phyloP scores from a whole-genome alignment of 2,329 filamentous ascomycete genomes.

The Chaetomiaceae sp. region DNA sequence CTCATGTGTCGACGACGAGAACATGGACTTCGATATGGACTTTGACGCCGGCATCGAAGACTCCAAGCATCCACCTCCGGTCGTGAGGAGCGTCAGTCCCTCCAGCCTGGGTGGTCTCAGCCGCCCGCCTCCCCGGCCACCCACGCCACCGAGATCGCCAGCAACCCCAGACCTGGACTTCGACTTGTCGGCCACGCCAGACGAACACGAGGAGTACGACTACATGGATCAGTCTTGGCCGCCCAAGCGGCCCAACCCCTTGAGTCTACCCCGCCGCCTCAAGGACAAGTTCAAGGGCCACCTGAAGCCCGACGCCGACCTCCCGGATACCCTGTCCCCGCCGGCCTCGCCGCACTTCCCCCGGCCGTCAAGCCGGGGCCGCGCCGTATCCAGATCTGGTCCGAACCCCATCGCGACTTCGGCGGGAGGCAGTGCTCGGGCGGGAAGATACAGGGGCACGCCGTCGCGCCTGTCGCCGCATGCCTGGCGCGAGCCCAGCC shows the following conservation, averaged over 20 bases:
- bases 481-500: slow-evolving; percentile 55
- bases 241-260: slow-evolving; percentile 30
- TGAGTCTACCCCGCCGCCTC: slow-evolving; percentile 39
- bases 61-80: slow-evolving; percentile 39
- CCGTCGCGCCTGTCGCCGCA: slow-evolving; percentile 36
- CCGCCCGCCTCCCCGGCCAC: slow-evolving; percentile 37
- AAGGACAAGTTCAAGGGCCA: slow-evolving; percentile 34
- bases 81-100: slow-evolving; percentile 53
- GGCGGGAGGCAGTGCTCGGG: not conserved
- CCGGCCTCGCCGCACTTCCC: slow-evolving; percentile 16
- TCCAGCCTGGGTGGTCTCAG: slow-evolving; percentile 51
- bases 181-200: slow-evolving; percentile 42
- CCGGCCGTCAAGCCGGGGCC: slow-evolving; percentile 8
- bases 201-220: slow-evolving; percentile 35
- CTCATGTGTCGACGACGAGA: slow-evolving; percentile 35
- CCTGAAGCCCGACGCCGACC: slow-evolving; percentile 31
- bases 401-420: not conserved
- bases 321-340: slow-evolving; percentile 32
- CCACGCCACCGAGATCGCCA: slow-evolving; percentile 38
- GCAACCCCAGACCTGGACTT: slow-evolving; percentile 38
- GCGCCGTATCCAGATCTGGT: not conserved
- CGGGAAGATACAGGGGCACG: not conserved
- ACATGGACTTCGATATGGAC: slow-evolving; percentile 40
- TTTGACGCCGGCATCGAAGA: slow-evolving; percentile 56
- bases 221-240: slow-evolving; percentile 43